A percentile compares a stretch with the other conserved stretches of the same genome.
Conservation (phyloP, 2,329 filamentous ascomycete species). For the Colletotrichum nymphaeae region DNA sequence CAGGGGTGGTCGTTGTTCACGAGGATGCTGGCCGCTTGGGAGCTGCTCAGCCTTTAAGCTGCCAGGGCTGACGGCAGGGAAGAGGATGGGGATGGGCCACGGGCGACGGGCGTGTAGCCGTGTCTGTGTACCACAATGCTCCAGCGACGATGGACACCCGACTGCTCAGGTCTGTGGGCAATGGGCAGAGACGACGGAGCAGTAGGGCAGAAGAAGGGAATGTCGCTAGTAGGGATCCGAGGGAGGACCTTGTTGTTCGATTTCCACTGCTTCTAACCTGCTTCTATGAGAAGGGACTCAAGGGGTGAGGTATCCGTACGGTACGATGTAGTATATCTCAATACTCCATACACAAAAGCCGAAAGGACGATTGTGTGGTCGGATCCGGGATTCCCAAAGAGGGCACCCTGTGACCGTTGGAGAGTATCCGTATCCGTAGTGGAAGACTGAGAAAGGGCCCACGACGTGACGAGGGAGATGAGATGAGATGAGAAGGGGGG, state of each 20-base stretch:
- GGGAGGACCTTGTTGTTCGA: neutral
- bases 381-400: conserved; percentile 10
- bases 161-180: conserved; percentile 25
- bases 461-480: neutral
- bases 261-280: neutral
- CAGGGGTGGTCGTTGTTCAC: conserved; percentile 12
- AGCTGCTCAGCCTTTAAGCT: conserved; percentile 21
- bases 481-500: neutral
- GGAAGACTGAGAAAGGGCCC: neutral
- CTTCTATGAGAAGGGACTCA: neutral
- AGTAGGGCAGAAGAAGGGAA: conserved; percentile 16
- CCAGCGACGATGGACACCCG: conserved; percentile 13
- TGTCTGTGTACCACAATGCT: neutral
- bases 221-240: conserved; percentile 18
- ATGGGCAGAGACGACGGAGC: conserved; percentile 1
- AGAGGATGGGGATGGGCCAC: neutral
- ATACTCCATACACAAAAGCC: neutral
- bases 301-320: neutral
- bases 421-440: neutral
- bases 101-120: neutral
- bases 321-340: neutral
- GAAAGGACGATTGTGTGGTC: conserved; percentile 7
- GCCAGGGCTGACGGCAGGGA: conserved; percentile 27
- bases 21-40: conserved; percentile 14
- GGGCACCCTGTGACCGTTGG: neutral